A percentile compares a stretch with the other conserved stretches of the same genome.
Conservation (phyloP, 495 filamentous ascomycete species). For the Podospora comata region DNA sequence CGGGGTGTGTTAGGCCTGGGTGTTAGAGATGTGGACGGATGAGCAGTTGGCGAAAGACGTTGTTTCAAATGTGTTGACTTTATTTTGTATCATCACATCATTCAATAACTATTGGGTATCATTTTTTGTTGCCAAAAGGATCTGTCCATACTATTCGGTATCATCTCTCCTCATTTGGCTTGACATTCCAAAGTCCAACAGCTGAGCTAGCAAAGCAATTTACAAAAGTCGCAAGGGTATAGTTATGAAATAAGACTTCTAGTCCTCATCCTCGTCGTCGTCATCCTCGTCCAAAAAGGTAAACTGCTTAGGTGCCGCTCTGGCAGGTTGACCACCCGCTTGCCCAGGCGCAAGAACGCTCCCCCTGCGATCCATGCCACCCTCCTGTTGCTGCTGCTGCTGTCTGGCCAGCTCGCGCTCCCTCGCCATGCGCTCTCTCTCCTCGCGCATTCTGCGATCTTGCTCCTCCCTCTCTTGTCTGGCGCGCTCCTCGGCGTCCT, state of each 20-base stretch:
- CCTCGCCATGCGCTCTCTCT: constrained; percentile 35
- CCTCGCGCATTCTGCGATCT: constrained; percentile 36
- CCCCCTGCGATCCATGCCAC: constrained; percentile 6
- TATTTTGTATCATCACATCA: not conserved
- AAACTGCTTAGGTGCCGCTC: constrained; percentile 44
- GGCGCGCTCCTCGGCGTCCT: constrained; percentile 42
- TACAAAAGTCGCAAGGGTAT: not conserved
- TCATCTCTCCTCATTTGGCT: not conserved
- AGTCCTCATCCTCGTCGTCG: constrained; percentile 51
- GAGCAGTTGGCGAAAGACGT: not conserved
- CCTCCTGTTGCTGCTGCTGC: constrained; percentile 40
- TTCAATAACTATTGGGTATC: not conserved
- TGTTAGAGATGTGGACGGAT: not conserved
- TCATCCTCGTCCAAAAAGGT: constrained; percentile 52
- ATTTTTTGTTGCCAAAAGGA: not conserved
- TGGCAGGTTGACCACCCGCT: not conserved
- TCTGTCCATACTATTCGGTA: not conserved
- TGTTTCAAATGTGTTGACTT: not conserved
- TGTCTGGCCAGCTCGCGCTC: constrained; percentile 42
- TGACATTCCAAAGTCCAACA: too few relatives aligned
- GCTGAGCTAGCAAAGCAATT: not conserved
- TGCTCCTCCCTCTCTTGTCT: constrained; percentile 39
- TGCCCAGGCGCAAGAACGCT: constrained; percentile 10
- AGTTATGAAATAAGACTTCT: constrained; percentile 1
- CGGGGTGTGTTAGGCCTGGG: not conserved